Base-by-base conservation (phyloP, 805 yeast genomes). In the Yarrowia alimentaria region DNA sequence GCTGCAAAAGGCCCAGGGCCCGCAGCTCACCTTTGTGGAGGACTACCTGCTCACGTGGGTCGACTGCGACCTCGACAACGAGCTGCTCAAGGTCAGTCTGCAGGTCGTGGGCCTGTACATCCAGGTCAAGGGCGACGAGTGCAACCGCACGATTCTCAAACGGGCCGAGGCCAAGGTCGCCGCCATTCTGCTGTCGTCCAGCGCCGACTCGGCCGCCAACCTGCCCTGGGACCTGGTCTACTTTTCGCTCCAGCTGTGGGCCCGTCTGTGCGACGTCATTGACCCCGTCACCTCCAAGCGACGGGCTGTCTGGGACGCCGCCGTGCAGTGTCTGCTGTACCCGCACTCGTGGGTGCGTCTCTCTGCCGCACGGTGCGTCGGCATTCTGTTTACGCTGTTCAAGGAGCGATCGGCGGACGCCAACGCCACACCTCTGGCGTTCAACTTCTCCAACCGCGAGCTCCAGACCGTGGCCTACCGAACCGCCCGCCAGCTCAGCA, bases 301-400 rank as follows among this genome's bases (percentile, higher is more conserved):
- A n/a, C n/a, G n/a, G n/a, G n/a, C n/a, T n/a, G n/a, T 76, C 7
- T 85, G 91, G 89, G 57, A 63, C 3, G 62, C 66, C 13, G 65
- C 84, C 3, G 70, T 78, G 18, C 75, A 73, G 3, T 66, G 80
- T 21, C 71, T 89, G 50, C 69, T 90, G 47, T 90, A 78, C 63
- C 97, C 97, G 2, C 97, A 90, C 65, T 74, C 93, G 1, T 90
- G 98, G 98, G 84, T 90, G 6, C 78, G 97, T 59, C 71, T 84
- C 53, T 68, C 76, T 5, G 70, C 94, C 1, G 68, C 82, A 6
- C 71, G 90, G 49, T 68, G 87, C 25, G 63, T 81, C 30, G 81
- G 83, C 1, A 60, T 66, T 1, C 61, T 84, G 43, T 68, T 85
- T 52, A 60, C 74, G 7, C 71, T 74, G 45, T 37, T 30, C 37